Percentiles rank a stretch among this genome's conserved stretches.
Evolutionary conservation across 1,284 basidiomycete species (phyloP).

Genomic region (Ceratorhiza oryzae-sativae): DNA sequence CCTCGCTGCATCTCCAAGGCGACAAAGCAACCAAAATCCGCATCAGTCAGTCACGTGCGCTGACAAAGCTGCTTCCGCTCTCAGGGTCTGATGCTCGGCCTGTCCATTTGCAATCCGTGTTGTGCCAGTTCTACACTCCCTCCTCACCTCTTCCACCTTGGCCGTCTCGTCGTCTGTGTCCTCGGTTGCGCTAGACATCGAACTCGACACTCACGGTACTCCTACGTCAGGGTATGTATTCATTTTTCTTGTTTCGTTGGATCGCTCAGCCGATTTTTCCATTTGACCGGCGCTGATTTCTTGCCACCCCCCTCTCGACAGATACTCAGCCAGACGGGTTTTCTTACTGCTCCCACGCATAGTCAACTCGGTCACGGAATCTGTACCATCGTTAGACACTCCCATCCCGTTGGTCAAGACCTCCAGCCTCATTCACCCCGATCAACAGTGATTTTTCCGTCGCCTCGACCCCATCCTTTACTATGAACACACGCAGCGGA

Average conservation of each 20-base stretch:
- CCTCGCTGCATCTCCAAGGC: constrained; percentile 16
- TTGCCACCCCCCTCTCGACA: not conserved
- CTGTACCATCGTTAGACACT: not conserved
- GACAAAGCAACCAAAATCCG: not conserved
- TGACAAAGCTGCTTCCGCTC: not conserved
- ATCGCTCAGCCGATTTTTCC: constrained; percentile 7
- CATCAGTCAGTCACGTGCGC: constrained; percentile 1
- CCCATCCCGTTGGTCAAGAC: not conserved
- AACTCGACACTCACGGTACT: not conserved
- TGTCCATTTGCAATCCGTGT: constrained; percentile 36
- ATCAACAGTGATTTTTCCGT: constrained; percentile 15
- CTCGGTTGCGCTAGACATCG: not conserved
- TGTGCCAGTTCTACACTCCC: constrained; percentile 28
- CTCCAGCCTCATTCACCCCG: constrained; percentile 7
- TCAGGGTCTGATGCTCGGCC: constrained; percentile 34
- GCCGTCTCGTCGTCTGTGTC: constrained; percentile 7
- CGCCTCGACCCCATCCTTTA: constrained; percentile 29
- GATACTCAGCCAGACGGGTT: constrained; percentile 18
- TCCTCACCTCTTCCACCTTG: constrained; percentile 14
- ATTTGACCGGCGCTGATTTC: constrained; percentile 13
- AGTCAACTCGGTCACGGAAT: not conserved
- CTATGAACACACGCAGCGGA: constrained; percentile 67
- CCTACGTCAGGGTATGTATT: not conserved
- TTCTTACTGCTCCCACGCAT: constrained; percentile 7
- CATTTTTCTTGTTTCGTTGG: not conserved